Conservation (phyloP, 129 eudicot genomes). For the Deinandra increscens region DNA sequence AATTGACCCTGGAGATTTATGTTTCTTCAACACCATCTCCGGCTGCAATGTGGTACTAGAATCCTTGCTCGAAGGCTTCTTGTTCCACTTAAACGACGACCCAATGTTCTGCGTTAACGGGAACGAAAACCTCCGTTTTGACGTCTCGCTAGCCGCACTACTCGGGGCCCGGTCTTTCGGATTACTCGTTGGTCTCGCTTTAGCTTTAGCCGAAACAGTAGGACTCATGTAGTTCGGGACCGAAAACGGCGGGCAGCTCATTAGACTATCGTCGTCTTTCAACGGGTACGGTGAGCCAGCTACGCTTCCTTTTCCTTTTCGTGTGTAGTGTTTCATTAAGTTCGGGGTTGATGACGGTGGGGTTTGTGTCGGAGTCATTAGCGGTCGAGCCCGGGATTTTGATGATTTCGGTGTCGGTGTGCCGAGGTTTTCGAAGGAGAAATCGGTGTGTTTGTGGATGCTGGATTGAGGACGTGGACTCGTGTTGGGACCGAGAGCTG, state of each 20-base stretch:
- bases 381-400: constrained; percentile 38
- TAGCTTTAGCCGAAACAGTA: constrained; percentile 87
- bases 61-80: constrained; percentile 51
- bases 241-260: constrained; percentile 93
- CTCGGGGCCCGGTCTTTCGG: constrained; percentile 55
- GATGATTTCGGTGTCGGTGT: constrained; percentile 67
- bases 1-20: constrained; percentile 45
- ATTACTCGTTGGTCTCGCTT: constrained; percentile 55
- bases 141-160: constrained; percentile 49
- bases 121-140: constrained; percentile 76
- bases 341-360: constrained; percentile 51
- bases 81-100: constrained; percentile 79
- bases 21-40: constrained; percentile 52
- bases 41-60: constrained; percentile 39
- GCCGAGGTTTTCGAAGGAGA: constrained; percentile 44
- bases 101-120: constrained; percentile 61
- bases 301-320: constrained; percentile 50
- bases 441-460: constrained; percentile 26
- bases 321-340: constrained; percentile 37
- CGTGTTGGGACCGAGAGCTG: constrained; percentile 38
- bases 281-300: constrained; percentile 44
- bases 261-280: constrained; percentile 85
- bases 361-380: constrained; percentile 51
- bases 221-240: constrained; percentile 93
- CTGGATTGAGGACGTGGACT: constrained; percentile 50